Conservation (phyloP, 2,329 filamentous ascomycete species). For the Pochonia chlamydosporia region DNA sequence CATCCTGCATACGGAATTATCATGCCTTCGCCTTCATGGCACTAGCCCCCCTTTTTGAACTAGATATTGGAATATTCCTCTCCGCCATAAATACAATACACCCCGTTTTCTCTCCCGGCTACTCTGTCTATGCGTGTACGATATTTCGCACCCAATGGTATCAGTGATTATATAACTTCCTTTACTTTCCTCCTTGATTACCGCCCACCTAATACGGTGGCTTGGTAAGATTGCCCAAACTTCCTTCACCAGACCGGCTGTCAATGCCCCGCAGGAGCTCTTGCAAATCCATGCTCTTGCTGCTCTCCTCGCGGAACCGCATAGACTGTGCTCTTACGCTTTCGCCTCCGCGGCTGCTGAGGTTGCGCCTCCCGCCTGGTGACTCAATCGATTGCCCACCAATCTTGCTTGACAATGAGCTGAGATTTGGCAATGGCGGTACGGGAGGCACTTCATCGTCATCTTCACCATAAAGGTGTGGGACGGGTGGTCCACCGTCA, state of each 20-base stretch:
- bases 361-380: slow-evolving; percentile 19
- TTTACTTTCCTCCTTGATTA: too few relatives aligned
- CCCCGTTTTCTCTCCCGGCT: neutral
- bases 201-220: slow-evolving; percentile 40
- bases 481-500: slow-evolving; percentile 3
- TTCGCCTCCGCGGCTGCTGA: slow-evolving; percentile 38
- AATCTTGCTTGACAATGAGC: slow-evolving; percentile 22
- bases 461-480: slow-evolving; percentile 5
- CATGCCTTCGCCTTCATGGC: neutral
- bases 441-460: slow-evolving; percentile 45
- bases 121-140: too few relatives aligned
- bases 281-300: slow-evolving; percentile 38
- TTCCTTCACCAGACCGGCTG: slow-evolving; percentile 38
- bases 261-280: slow-evolving; percentile 46
- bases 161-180: neutral
- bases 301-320: slow-evolving; percentile 24
- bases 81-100: neutral
- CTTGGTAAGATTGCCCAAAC: slow-evolving; percentile 38
- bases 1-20: too few relatives aligned
- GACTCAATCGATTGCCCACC: slow-evolving; percentile 12
- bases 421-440: slow-evolving; percentile 44
- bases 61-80: neutral
- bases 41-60: neutral
- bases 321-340: slow-evolving; percentile 28
- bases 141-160: neutral